Evolutionary conservation across 2,329 filamentous ascomycete genomes (phyloP).

Genomic region (Stemphylium vesicarium): DNA sequence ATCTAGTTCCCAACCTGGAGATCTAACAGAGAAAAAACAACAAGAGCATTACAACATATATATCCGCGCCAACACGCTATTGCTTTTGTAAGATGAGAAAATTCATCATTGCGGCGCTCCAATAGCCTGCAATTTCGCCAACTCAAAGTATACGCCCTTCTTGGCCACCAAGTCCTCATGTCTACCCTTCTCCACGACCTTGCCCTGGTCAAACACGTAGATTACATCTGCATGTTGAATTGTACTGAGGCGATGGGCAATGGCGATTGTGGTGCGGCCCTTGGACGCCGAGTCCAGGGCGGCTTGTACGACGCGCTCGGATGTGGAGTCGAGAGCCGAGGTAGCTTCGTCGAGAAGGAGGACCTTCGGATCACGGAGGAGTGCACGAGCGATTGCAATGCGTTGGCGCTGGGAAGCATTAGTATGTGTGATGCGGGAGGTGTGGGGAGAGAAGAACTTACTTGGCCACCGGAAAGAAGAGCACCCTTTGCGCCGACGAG

Average conservation of each 20-base stretch:
- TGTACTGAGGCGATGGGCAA: constrained; percentile 88
- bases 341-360: constrained; percentile 58
- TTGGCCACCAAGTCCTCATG: constrained; percentile 65
- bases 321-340: constrained; percentile 46
- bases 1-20: constrained; percentile 1
- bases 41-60: constrained; percentile 9
- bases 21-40: not conserved
- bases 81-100: not conserved
- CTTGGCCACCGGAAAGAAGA: constrained; percentile 67
- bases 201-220: constrained; percentile 93
- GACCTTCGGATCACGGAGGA: constrained; percentile 91
- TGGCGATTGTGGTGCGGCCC: constrained; percentile 90
- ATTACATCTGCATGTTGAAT: constrained; percentile 96
- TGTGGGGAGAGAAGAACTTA: not conserved
- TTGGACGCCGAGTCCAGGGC: constrained; percentile 82
- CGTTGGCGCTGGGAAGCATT: constrained; percentile 75
- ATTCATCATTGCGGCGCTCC: constrained; percentile 38
- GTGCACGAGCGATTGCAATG: constrained; percentile 88
- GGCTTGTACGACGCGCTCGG: constrained; percentile 78
- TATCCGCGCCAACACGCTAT: not conserved
- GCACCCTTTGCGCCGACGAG: constrained; percentile 84
- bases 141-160: constrained; percentile 51
- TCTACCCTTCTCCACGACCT: constrained; percentile 82
- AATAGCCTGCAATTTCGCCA: constrained; percentile 46
- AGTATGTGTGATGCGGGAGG: not conserved